Evolutionary conservation across 306 rosid species (phyloP).

Genomic region (Glycyrrhiza uralensis): DNA sequence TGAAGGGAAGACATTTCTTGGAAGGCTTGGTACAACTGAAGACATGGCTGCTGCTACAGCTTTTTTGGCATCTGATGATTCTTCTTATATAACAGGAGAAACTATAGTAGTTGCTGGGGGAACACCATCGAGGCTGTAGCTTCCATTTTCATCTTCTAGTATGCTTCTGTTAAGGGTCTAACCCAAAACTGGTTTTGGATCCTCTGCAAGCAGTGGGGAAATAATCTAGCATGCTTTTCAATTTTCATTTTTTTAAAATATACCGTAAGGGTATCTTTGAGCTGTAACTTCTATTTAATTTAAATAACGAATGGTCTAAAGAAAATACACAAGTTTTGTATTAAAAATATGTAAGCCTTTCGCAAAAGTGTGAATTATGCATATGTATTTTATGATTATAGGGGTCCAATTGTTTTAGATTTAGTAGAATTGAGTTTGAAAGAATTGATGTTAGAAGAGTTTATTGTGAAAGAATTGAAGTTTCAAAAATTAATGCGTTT

Average conservation of each 20-base stretch:
- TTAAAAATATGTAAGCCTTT: no score
- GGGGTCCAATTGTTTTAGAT: no score
- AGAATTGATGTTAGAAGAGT: no score
- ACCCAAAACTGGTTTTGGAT: background rate
- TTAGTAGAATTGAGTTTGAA: no score
- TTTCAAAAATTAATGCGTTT: no score
- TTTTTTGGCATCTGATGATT: conserved; percentile 88
- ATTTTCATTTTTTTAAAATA: background rate
- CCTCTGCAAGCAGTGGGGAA: background rate
- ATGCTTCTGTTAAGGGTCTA: background rate
- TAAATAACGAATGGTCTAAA: background rate
- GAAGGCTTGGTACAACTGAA: conserved; percentile 82
- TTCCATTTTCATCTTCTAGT: background rate
- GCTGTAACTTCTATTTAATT: background rate
- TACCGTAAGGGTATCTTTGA: background rate
- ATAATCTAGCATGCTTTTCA: background rate
- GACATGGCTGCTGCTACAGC: conserved; percentile 94
- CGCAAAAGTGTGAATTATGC: no score
- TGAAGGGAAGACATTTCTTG: conserved; percentile 60
- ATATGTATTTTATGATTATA: no score
- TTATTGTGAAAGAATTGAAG: no score
- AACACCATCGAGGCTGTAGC: conserved; percentile 76
- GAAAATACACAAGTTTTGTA: background rate
- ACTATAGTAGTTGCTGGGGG: conserved; percentile 95
- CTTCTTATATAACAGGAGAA: conserved; percentile 93